Conservation (phyloP, 306 rosid species). For the Mucuna pruriens region DNA sequence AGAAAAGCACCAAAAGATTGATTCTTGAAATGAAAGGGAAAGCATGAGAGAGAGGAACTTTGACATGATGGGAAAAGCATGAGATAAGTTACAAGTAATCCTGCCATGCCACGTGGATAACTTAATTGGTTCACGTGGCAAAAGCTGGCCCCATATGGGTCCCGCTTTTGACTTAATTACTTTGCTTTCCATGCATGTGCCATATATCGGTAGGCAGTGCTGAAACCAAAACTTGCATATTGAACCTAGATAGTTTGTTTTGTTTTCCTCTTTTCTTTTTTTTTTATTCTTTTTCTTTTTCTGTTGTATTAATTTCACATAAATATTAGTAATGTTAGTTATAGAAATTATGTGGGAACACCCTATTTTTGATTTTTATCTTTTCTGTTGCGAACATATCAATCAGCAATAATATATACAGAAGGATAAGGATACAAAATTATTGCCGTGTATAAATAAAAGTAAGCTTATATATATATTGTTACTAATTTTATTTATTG, state of each 20-base stretch:
- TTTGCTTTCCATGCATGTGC: constrained; percentile 21
- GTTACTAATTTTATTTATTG: too few relatives aligned
- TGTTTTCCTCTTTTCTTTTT: neutral
- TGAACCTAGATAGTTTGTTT: too few relatives aligned
- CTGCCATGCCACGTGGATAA: constrained; percentile 55
- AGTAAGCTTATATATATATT: too few relatives aligned
- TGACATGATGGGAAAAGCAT: constrained; percentile 44
- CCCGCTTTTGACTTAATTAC: constrained; percentile 22
- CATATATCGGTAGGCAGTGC: neutral
- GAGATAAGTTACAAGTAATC: constrained; percentile 48
- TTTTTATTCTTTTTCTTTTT: too few relatives aligned
- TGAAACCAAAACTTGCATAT: neutral
- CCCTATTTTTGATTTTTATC: too few relatives aligned
- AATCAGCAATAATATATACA: too few relatives aligned
- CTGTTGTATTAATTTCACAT: too few relatives aligned
- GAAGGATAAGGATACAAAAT: too few relatives aligned
- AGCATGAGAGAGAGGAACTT: constrained; percentile 28
- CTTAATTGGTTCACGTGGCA: constrained; percentile 59
- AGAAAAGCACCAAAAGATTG: constrained; percentile 73
- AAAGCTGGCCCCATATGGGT: constrained; percentile 83
- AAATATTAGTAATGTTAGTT: too few relatives aligned
- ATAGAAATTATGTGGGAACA: too few relatives aligned
- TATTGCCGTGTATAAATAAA: too few relatives aligned
- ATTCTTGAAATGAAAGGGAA: constrained; percentile 65
- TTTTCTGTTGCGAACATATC: too few relatives aligned